Percentiles rank a stretch among this genome's conserved stretches.
Conservation (phyloP, 2,329 filamentous ascomycete genomes). For the Coniosporium tulheliwenetii region DNA sequence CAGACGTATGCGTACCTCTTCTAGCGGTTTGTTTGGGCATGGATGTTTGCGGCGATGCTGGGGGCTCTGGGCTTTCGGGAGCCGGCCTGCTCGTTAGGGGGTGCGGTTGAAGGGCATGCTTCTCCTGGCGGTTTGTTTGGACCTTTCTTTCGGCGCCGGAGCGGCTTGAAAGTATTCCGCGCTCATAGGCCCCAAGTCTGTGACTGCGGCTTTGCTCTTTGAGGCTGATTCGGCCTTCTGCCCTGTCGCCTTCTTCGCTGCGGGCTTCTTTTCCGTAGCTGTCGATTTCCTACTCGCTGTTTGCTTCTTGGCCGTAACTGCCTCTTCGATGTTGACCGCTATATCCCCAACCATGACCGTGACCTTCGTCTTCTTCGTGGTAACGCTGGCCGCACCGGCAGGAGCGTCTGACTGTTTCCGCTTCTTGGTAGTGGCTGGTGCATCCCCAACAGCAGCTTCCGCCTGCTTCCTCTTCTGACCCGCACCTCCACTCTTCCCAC, state of each 20-base stretch:
- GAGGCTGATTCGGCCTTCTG: too few species aligned
- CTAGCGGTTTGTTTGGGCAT: too few species aligned
- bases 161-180: too few species aligned
- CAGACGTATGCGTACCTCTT: too few species aligned
- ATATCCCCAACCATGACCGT: constrained; percentile 10
- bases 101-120: too few species aligned
- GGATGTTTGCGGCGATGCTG: too few species aligned
- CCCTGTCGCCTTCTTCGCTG: not conserved
- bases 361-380: constrained; percentile 11
- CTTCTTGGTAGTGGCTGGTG: constrained; percentile 10
- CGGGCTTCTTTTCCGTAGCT: not conserved
- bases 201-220: too few species aligned
- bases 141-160: too few species aligned
- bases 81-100: too few species aligned
- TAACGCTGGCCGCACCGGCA: not conserved
- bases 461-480: constrained; percentile 1
- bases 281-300: not conserved
- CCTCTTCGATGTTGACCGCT: constrained; percentile 10
- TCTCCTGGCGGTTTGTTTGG: too few species aligned
- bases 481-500: not conserved
- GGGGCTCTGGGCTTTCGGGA: too few species aligned
- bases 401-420: constrained; percentile 4
- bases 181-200: too few species aligned
- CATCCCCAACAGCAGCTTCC: constrained; percentile 1
- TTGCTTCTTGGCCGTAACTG: not conserved